phyloP scores from a whole-genome alignment of 495 filamentous ascomycete species.

The Lasiosphaeris hirsuta region DNA sequence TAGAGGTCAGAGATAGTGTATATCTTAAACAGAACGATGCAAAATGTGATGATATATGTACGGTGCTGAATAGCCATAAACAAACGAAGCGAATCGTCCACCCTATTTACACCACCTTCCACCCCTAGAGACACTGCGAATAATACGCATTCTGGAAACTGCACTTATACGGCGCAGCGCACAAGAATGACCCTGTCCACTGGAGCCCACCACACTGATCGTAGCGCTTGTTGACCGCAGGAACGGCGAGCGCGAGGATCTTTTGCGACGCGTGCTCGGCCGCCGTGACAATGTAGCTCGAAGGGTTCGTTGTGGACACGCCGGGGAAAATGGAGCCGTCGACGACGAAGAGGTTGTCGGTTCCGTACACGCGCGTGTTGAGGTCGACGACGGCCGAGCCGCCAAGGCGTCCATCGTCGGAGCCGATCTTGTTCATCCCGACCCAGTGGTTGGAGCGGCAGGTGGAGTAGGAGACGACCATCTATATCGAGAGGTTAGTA shows the following conservation, averaged over 20 bases:
- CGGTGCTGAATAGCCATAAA: background rate
- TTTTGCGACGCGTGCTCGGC: constrained; percentile 50
- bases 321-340: constrained; percentile 64
- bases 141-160: constrained; percentile 24
- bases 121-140: constrained; percentile 27
- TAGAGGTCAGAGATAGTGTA: background rate
- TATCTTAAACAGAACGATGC: too few relatives aligned
- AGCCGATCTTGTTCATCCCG: constrained; percentile 58
- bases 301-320: constrained; percentile 57
- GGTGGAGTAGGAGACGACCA: constrained; percentile 50
- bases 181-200: constrained; percentile 24
- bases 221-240: constrained; percentile 12
- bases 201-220: constrained; percentile 46
- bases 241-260: constrained; percentile 46
- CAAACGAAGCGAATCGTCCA: background rate
- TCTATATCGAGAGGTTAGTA: constrained; percentile 14
- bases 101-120: background rate
- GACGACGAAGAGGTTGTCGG: constrained; percentile 64
- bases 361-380: constrained; percentile 68
- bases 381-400: constrained; percentile 70
- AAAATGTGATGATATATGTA: too few relatives aligned
- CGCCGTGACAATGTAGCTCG: constrained; percentile 55
- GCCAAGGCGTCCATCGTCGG: constrained; percentile 58
- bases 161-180: constrained; percentile 23
- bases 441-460: constrained; percentile 72